Conservation (phyloP, 768 basidiomycete genomes). For the Hypholoma fasciculare region DNA sequence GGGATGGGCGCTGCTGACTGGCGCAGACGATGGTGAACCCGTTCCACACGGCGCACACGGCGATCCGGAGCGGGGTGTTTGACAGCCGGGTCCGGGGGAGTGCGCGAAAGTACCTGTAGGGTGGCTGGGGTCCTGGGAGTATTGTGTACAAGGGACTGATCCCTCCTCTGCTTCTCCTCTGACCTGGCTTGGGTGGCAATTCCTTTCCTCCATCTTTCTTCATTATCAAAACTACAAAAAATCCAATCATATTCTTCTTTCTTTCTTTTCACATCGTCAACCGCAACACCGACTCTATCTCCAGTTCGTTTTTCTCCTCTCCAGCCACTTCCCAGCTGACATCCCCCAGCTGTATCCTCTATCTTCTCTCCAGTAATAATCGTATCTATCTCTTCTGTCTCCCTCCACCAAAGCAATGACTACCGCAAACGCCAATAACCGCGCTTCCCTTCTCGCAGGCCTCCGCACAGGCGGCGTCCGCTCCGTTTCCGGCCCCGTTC, state of each 20-base stretch:
- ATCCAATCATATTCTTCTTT: slow-evolving; percentile 21
- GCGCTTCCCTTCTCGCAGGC: slow-evolving; percentile 85
- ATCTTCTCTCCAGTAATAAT: slow-evolving; percentile 38
- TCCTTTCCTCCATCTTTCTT: slow-evolving; percentile 30
- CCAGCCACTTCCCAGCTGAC: slow-evolving; percentile 11
- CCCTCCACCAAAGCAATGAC: slow-evolving; percentile 39
- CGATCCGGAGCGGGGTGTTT: slow-evolving; percentile 79
- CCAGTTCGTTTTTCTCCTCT: slow-evolving; percentile 17
- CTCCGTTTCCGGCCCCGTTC: slow-evolving; percentile 59
- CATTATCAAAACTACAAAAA: slow-evolving; percentile 25
- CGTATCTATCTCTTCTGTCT: slow-evolving; percentile 31
- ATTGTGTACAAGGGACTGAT: slow-evolving; percentile 24
- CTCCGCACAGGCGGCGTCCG: slow-evolving; percentile 91
- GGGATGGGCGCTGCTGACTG: slow-evolving; percentile 6
- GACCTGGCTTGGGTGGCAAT: slow-evolving; percentile 36
- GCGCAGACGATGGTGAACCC: slow-evolving; percentile 85
- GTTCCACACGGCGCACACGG: slow-evolving; percentile 90
- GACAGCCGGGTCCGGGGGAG: slow-evolving; percentile 82
- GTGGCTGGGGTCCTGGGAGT: slow-evolving; percentile 26
- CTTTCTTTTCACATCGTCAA: slow-evolving; percentile 23
- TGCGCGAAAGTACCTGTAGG: slow-evolving; percentile 79
- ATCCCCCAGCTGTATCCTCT: slow-evolving; percentile 32
- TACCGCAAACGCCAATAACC: slow-evolving; percentile 51
- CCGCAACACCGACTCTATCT: slow-evolving; percentile 20
- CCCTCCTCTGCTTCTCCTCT: slow-evolving; percentile 31